Evolutionary conservation across 768 basidiomycete species (phyloP), one percentile per base, ranked within the genome.

Genomic region (Tricholoma saponaceum): DNA sequence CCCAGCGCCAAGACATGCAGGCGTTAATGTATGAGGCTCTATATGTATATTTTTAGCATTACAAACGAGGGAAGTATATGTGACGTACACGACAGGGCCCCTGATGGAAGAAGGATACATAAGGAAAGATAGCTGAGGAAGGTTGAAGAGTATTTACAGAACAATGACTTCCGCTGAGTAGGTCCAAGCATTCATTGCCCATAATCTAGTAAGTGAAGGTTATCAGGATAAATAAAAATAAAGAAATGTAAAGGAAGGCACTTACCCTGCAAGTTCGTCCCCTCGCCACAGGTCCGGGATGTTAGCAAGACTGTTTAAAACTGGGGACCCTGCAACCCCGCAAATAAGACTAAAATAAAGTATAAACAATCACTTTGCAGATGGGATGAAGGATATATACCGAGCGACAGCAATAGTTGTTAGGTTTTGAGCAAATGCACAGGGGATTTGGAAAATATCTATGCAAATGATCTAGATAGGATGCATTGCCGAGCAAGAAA

Each of bases 131-230:
- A 13, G 58, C 30, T 20, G 3, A 33, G 26, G 43, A 1, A 3
- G 18, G 26, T 4, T n/a, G 1, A 18, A 10, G 43, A 30, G 22
- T 14, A 41, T 60, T 54, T 32, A 63, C 64, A 63, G 25, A 10
- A 66, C 56, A 33, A 63, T 55, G 16, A 51, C 23, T 43, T 66
- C 64, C 1, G 62, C 57, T 22, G 64, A 62, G 37, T 66, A 66
- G n/a, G 60, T 55, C 64, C 64, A 66, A 7, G 50, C 51, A n/a
- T 66, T 66, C 64, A 66, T 66, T 14, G 64, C 64, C 64, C 64
- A 66, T 22, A 60, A 56, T 7, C 62, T 65, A 46, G 9, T 28
- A 46, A 33, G 10, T 20, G n/a, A 20, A 18, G 16, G 23, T 16
- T 4, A 13, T 59, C 44, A 52, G 41, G 18, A 44, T 20, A 52